phyloP scores from a whole-genome alignment of 1,139 yeast genomes.

The Scheffersomyces parashehatae region DNA sequence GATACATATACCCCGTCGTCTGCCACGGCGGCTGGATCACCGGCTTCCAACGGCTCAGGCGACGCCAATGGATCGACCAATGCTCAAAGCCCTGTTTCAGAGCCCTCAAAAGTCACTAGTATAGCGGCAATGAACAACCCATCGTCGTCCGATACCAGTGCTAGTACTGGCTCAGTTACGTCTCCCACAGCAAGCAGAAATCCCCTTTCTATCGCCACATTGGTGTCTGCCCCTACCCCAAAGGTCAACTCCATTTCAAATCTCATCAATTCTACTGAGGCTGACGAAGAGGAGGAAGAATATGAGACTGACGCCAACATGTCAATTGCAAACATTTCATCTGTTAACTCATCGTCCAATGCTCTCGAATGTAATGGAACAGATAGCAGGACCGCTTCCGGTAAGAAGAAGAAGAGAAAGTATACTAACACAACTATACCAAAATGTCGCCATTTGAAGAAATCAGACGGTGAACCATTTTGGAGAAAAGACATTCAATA shows the following conservation, averaged over 20 bases:
- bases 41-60: constrained; percentile 2
- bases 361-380: not conserved
- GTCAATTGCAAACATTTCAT: not conserved
- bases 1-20: constrained; percentile 13
- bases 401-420: constrained; percentile 11
- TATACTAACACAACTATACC: constrained; percentile 11
- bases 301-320: not conserved
- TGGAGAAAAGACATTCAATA: constrained; percentile 89
- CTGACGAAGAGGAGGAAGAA: not conserved
- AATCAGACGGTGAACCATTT: constrained; percentile 89
- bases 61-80: too few relatives aligned
- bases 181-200: not conserved
- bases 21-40: constrained; percentile 5
- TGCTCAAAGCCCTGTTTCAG: too few relatives aligned
- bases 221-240: not conserved
- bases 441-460: constrained; percentile 65
- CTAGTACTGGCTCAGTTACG: not conserved
- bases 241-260: not conserved
- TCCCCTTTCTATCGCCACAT: not conserved
- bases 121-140: too few relatives aligned
- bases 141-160: not conserved
- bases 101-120: not conserved
- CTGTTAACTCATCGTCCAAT: not conserved
- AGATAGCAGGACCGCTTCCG: not conserved
- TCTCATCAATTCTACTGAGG: not conserved